Percentiles rank a stretch among this genome's conserved stretches.
Evolutionary conservation across 129 eudicot genomes (phyloP).

Genomic region (Artemisia argyi): DNA sequence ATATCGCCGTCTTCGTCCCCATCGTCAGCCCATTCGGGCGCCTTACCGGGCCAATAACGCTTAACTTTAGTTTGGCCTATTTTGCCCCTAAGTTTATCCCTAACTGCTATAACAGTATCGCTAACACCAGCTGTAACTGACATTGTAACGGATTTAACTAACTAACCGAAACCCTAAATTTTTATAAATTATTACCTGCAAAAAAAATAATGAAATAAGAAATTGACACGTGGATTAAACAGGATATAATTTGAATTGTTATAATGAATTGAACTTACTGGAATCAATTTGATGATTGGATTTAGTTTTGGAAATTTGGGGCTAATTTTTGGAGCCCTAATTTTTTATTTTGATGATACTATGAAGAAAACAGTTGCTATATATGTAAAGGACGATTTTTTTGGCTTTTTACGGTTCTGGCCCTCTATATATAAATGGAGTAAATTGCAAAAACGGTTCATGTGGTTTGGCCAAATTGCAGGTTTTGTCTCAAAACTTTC

Average conservation of each 20-base stretch:
- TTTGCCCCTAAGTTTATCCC: conserved; percentile 89
- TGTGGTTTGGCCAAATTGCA: too few species aligned
- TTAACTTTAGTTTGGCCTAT: conserved; percentile 96
- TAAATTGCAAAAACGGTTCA: too few species aligned
- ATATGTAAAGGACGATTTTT: too few species aligned
- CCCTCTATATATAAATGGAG: too few species aligned
- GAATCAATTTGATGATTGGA: too few species aligned
- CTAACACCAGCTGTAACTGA: conserved; percentile 96
- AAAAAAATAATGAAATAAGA: background rate
- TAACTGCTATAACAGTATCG: conserved; percentile 69
- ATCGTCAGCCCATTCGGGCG: conserved; percentile 97
- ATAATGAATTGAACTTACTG: background rate
- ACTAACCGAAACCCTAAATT: conserved; percentile 20
- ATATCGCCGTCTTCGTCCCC: conserved; percentile 82
- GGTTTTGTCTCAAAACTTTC: too few species aligned
- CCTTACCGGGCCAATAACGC: conserved; percentile 97
- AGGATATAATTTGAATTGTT: background rate
- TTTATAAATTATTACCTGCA: conserved; percentile 1
- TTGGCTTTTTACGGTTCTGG: too few species aligned
- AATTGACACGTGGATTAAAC: background rate
- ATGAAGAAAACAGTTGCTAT: too few species aligned
- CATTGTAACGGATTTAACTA: conserved; percentile 33
- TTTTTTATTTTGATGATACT: too few species aligned
- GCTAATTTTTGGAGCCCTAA: too few species aligned
- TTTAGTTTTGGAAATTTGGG: too few species aligned